Evolutionary conservation across 345 rosid genomes (phyloP), one percentile per base, ranked within the genome.

Genomic region (Aquilaria malaccensis): DNA sequence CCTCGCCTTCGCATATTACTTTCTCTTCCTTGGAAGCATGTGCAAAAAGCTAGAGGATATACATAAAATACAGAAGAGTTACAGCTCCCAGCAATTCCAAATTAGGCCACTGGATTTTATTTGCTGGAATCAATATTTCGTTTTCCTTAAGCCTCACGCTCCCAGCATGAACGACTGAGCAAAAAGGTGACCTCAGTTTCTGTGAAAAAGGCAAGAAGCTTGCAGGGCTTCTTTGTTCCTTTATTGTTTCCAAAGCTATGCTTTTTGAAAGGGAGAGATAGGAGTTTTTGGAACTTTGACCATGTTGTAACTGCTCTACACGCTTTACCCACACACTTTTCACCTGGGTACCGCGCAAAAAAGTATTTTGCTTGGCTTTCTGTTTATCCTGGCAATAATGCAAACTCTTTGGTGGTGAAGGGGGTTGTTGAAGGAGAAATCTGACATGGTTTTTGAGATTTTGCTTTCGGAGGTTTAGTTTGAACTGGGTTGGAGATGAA

Each of bases 331-430:
- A 47, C 55, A 30, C 64, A 46, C 66, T 71, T 70, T 58, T 56
- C 58, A 50, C 50, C 52, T 49, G 62, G 51, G 67, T 30, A 31
- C 47, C 30, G 31, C 60, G 32, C 50, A 73, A 62, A 63, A 52
- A 53, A 33, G 77, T 61, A 76, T 76, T 80, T 81, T 61, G 91
- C 80, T 56, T 56, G 46, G 11, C 41, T 47, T 46, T 43, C 45
- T 47, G 64, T 60, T 59, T 55, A 52, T 61, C 30, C 11, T 55
- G 15, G 50, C 48, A 53, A 60, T 48, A 60, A 65, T 62, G 47
- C 67, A 50, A 15, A 59, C 33, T 56, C 67, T 46, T 56, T 50
- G 33, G 32, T 15, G 59, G 6, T 60, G 53, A 37, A 57, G 64
- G 29, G 56, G 60, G 47, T 54, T 32, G 31, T 53, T 33, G 10